A percentile compares a stretch with the other conserved stretches of the same genome.
These are phyloP conservation scores for Forsythia viridissima DNA, from an alignment of 257 asterid species.

Conservation along the genomic window DNA sequence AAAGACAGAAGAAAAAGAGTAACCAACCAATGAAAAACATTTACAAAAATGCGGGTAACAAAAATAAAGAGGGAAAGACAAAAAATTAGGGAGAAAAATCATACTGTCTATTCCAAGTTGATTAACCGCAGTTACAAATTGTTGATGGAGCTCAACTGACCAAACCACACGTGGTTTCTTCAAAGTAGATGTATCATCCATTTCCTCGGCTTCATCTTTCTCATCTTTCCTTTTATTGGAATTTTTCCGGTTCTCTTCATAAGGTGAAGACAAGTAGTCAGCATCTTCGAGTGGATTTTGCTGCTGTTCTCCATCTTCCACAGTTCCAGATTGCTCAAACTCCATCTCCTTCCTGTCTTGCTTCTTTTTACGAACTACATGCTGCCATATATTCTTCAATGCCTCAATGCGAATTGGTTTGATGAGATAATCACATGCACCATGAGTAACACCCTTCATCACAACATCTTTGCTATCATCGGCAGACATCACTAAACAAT, in stretches of 20 bases:
- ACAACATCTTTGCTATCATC: slow-evolving; percentile 89
- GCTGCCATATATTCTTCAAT: slow-evolving; percentile 97
- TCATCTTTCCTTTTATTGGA: slow-evolving; percentile 63
- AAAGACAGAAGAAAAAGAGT: neutral
- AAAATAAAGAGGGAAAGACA: neutral
- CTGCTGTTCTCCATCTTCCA: slow-evolving; percentile 65
- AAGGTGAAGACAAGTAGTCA: slow-evolving; percentile 74
- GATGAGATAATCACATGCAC: slow-evolving; percentile 94
- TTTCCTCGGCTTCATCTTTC: slow-evolving; percentile 38
- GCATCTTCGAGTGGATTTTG: slow-evolving; percentile 61
- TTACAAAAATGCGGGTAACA: neutral
- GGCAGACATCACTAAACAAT: slow-evolving; percentile 87
- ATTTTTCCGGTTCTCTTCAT: slow-evolving; percentile 69
- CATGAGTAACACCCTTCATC: slow-evolving; percentile 96
- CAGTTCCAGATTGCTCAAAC: slow-evolving; percentile 62
- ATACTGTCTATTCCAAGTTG: slow-evolving; percentile 56
- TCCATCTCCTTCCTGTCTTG: slow-evolving; percentile 71
- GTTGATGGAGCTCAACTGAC: slow-evolving; percentile 62
- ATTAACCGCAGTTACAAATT: slow-evolving; percentile 57
- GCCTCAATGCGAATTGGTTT: slow-evolving; percentile 96
- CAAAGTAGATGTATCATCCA: slow-evolving; percentile 34
- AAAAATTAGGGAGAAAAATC: slow-evolving; percentile 16
- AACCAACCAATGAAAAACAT: neutral
- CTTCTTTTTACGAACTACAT: slow-evolving; percentile 83
- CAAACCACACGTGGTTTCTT: slow-evolving; percentile 68